Base-by-base conservation (phyloP, 441 rosid species). In the Breynia disticha region DNA sequence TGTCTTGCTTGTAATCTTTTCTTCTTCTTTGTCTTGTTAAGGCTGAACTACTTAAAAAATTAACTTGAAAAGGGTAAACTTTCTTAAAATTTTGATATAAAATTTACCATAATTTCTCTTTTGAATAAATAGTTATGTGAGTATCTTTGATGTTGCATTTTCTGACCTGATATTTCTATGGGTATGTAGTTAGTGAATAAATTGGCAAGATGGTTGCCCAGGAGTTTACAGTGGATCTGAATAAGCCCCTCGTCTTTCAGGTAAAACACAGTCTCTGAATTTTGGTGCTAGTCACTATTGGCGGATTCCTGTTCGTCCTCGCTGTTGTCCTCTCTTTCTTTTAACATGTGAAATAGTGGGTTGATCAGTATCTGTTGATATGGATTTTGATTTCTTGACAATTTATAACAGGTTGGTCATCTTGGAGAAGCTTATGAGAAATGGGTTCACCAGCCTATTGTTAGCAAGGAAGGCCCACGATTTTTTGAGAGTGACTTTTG, bases 391-490 rank as follows among this genome's bases (percentile, higher is more conserved):
- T 50, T 63, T 61, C 18, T 47, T 60, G 66, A 55, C 56, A 51
- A 49, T 73, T 48, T 61, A 32, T 14, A 0, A 38, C 73, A 93
- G 99, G 97, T 93, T 61, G 99, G 99, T 51, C 82, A 93, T 79
- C 96, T 93, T 39, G 98, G 95, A 55, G 96, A 93, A 75, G 69
- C 68, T 49, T 93, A 93, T 69, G 81, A 93, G 67, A 88, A 86
- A 59, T 93, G 99, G 99, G 87, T 89, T 62, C 99, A 93, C 74
- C 95, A 89, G 73, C 99, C 99, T 52, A 93, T 93, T 57, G 83
- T 83, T 45, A 76, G 84, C 62, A 83, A 76, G 74, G 96, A 84
- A 66, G 96, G 99, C 46, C 99, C 99, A 60, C 78, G 99, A 11
- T 93, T 93, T 71, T 93, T 93, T 46, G 66, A 77, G 62, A 93